Percentiles rank a stretch among this genome's conserved stretches.
phyloP scores from a whole-genome alignment of 371 early-diverging fungal species.

The Rhizopus stolonifer region DNA sequence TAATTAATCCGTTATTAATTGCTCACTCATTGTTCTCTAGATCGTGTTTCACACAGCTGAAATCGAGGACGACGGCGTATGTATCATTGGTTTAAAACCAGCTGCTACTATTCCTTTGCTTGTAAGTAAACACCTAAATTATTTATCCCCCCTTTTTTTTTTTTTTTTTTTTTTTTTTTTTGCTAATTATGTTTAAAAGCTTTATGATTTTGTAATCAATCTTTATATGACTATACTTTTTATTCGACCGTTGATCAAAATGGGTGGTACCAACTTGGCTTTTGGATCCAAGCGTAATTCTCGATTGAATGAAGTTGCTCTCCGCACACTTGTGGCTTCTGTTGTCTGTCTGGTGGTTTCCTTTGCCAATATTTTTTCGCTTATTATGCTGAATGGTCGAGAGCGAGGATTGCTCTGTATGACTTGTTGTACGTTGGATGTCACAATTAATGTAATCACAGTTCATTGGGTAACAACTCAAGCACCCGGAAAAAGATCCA shows the following conservation, averaged over 20 bases:
- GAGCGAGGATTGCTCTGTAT: constrained; percentile 54
- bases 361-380: constrained; percentile 48
- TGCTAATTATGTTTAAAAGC: constrained; percentile 15
- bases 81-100: constrained; percentile 50
- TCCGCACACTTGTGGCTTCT: constrained; percentile 50
- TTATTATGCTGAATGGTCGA: constrained; percentile 41
- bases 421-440: constrained; percentile 56
- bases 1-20: background rate
- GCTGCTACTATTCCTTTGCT: constrained; percentile 47
- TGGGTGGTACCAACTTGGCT: constrained; percentile 3
- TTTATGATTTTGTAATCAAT: constrained; percentile 48
- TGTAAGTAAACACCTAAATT: constrained; percentile 20
- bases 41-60: constrained; percentile 42
- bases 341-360: constrained; percentile 46
- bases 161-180: no score
- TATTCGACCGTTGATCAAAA: constrained; percentile 35
- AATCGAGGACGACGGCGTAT: constrained; percentile 36
- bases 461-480: constrained; percentile 52
- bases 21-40: constrained; percentile 15
- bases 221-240: constrained; percentile 52
- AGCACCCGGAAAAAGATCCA: constrained; percentile 2
- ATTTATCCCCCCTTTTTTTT: no score
- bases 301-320: constrained; percentile 45
- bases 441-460: constrained; percentile 55
- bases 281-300: constrained; percentile 20